phyloP scores from a whole-genome alignment of 768 basidiomycete genomes.

The Boletus tomentosulus region DNA sequence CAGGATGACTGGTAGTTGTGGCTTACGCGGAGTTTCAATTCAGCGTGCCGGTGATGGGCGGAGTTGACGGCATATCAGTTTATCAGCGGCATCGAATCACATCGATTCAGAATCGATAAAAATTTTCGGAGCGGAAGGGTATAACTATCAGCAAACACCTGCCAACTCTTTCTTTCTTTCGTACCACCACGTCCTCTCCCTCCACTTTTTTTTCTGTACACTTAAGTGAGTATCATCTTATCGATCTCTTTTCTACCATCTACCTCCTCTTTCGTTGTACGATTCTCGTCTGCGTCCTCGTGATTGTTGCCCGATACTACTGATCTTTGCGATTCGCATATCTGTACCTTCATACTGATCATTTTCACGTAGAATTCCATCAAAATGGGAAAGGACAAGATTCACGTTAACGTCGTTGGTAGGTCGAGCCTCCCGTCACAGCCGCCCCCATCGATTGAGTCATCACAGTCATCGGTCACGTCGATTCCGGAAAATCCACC shows the following conservation, averaged over 20 bases:
- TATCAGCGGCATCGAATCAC: conserved; percentile 44
- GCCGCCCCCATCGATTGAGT: conserved; percentile 23
- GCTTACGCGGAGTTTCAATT: conserved; percentile 15
- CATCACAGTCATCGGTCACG: conserved; percentile 88
- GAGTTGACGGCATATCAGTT: conserved; percentile 48
- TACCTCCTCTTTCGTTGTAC: conserved; percentile 19
- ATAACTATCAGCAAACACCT: conserved; percentile 58
- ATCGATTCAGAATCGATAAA: conserved; percentile 67
- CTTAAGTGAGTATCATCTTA: conserved; percentile 38
- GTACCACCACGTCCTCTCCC: conserved; percentile 35
- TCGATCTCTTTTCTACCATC: neutral
- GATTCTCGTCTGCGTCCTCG: conserved; percentile 16
- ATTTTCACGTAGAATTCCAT: conserved; percentile 40
- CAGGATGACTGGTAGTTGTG: neutral
- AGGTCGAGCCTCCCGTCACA: conserved; percentile 33
- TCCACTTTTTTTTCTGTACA: conserved; percentile 35
- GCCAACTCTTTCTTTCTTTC: conserved; percentile 32
- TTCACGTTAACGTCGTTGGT: conserved; percentile 98
- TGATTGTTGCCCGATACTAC: conserved; percentile 6
- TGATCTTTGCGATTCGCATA: conserved; percentile 23
- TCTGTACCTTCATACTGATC: conserved; percentile 10
- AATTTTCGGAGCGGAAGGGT: conserved; percentile 49
- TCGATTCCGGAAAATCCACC: conserved; percentile 99
- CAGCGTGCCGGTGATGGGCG: conserved; percentile 27
- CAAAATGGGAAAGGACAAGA: conserved; percentile 96